Conservation (phyloP, 768 basidiomycete genomes). For the Gymnopilus junonius region DNA sequence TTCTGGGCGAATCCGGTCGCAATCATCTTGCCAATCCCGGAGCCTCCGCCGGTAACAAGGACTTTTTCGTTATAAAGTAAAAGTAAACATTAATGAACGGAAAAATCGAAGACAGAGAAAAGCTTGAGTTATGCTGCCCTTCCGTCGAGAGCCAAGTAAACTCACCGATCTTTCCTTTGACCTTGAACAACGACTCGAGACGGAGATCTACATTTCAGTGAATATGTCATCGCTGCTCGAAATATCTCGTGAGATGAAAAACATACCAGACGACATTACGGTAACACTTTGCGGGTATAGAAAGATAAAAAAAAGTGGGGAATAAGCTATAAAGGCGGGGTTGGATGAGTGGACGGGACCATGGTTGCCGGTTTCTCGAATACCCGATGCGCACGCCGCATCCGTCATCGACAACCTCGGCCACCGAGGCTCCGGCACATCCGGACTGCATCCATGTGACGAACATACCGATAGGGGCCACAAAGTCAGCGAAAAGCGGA, state of each 20-base stretch:
- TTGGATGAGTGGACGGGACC: constrained; percentile 1
- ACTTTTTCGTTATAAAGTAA: constrained; percentile 49
- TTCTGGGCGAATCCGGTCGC: constrained; percentile 83
- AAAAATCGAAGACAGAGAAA: background rate
- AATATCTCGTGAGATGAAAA: background rate
- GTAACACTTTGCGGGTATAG: background rate
- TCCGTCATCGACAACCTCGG: constrained; percentile 18
- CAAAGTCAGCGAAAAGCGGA: background rate
- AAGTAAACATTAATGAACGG: background rate
- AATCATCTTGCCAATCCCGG: constrained; percentile 86
- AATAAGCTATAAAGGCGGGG: constrained; percentile 6
- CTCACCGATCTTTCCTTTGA: constrained; percentile 72
- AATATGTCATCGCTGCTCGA: background rate
- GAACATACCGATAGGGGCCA: background rate
- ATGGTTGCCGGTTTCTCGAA: constrained; percentile 21
- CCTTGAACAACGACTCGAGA: constrained; percentile 60
- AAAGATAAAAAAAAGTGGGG: background rate
- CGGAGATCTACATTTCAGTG: constrained; percentile 47
- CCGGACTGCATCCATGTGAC: constrained; percentile 11
- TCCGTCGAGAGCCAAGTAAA: constrained; percentile 1
- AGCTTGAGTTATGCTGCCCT: background rate
- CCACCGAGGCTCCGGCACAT: constrained; percentile 22
- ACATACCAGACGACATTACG: constrained; percentile 25
- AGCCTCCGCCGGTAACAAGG: constrained; percentile 82
- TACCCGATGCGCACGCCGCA: constrained; percentile 4